Evolutionary conservation across 192 early-diverging fungal genomes (phyloP), one percentile per base, ranked within the genome.

Genomic region (Mortierella alpina): DNA sequence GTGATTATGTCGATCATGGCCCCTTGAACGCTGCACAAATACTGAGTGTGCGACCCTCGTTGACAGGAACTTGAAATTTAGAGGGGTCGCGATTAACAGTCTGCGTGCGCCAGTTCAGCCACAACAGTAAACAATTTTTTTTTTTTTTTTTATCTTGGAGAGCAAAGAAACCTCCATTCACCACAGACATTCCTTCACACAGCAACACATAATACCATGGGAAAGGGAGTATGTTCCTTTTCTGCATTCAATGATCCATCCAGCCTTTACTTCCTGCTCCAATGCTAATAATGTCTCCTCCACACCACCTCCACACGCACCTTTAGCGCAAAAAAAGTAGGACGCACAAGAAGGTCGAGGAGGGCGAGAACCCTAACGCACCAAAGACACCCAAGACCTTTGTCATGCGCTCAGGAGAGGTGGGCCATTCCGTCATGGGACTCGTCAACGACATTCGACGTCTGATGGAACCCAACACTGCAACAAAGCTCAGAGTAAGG

Each of bases 381-480:
- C 70, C 70, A 11, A 89, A 90, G 61, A 74, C 86, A 15, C 97
- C 97, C 22, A 90, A 92, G 73, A 91, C 93, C 68, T 95, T 99
- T 83, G 98, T 99, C 31, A 95, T 98, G 66, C 92, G 93, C 62
- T 93, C 96, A 5, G 98, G 98, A 14, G 56, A 76, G 12, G 94
- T 96, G 11, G 95, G 96, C 2, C 83, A 83, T 49, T 84, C 92
- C n/a, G 92, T 97, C 13, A 73, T 88, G 15, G 88, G 88, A 11
- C 89, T 99, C 13, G 95, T 97, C 22, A 75, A 69, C 46, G 96
- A 99, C 83, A 84, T 96, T 46, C 91, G 98, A 41, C 87, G 84
- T 53, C 87, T 95, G 42, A 95, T 99, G 93, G 95, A 98, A 85
- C 98, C 98, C 14, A 93, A 98, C 84, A 99, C 98, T 20, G 98